Evolutionary conservation across 164 flowering plant genomes (phyloP).

Genomic region (Aristolochia contorta): DNA sequence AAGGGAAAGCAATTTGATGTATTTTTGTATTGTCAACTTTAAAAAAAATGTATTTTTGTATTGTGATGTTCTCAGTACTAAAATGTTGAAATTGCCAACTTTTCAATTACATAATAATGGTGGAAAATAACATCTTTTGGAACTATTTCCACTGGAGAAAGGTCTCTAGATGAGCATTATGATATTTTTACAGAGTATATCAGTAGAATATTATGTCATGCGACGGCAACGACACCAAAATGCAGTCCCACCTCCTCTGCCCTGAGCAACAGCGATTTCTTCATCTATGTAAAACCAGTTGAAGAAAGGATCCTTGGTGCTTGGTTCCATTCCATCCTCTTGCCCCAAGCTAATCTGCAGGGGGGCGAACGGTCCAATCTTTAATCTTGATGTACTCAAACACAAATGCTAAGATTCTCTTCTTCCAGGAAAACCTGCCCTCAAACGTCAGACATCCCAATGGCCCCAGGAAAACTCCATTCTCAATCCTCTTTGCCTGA

Average conservation of each 20-base stretch:
- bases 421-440: slow-evolving; percentile 85
- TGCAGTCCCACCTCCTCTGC: slow-evolving; percentile 89
- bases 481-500: slow-evolving; percentile 84
- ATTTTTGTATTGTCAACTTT: no score
- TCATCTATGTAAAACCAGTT: slow-evolving; percentile 90
- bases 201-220: not conserved
- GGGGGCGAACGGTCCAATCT: slow-evolving; percentile 71
- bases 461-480: slow-evolving; percentile 84
- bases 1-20: no score
- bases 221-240: slow-evolving; percentile 86
- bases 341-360: slow-evolving; percentile 60
- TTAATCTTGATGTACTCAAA: slow-evolving; percentile 69
- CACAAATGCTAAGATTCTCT: slow-evolving; percentile 66
- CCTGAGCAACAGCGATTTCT: slow-evolving; percentile 90
- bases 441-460: slow-evolving; percentile 74
- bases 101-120: no score
- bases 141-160: no score
- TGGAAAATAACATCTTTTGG: no score
- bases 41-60: no score
- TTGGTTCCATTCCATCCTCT: slow-evolving; percentile 63
- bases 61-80: no score
- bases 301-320: slow-evolving; percentile 80
- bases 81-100: no score
- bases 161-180: no score
- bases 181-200: no score